These are phyloP conservation scores for Fusarium pseudoanthophilum DNA, from an alignment of 2,329 filamentous ascomycete genomes.

Conservation along the genomic window DNA sequence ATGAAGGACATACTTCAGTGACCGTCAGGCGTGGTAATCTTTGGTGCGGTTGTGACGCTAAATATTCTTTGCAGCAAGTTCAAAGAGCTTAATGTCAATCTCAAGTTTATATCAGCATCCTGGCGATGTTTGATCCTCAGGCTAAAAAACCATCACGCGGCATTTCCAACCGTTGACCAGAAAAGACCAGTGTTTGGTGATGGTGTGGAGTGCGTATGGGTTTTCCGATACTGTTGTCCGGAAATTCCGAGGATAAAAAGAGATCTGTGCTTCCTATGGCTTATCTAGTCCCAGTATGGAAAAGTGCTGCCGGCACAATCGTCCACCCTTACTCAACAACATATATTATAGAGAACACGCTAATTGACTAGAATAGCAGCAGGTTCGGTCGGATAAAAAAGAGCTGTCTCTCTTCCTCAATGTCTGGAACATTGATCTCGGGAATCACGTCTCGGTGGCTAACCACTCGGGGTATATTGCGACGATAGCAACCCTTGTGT, in stretches of 20 bases:
- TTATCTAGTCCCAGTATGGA: not conserved
- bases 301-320: rapidly evolving
- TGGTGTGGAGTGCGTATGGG: not conserved
- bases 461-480: not conserved
- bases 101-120: rapidly evolving
- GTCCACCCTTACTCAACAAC: not conserved
- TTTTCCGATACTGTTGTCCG: not conserved
- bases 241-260: not conserved
- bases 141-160: rapidly evolving
- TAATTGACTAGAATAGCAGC: too few species aligned
- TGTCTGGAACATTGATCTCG: rapidly evolving
- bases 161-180: not conserved
- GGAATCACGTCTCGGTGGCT: not conserved
- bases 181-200: not conserved
- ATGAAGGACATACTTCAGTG: rapidly evolving
- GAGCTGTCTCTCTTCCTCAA: not conserved
- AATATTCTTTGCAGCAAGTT: not conserved
- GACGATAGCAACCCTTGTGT: not conserved
- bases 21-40: rapidly evolving
- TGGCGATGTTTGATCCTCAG: rapidly evolving
- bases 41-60: not conserved
- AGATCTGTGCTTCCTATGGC: too few species aligned
- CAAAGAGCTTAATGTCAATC: too few species aligned
- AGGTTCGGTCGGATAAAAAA: rapidly evolving
- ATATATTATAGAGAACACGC: not conserved